A percentile compares a stretch with the other conserved stretches of the same genome.
Conservation (phyloP, 768 basidiomycete genomes). For the Boletus reticulatus region DNA sequence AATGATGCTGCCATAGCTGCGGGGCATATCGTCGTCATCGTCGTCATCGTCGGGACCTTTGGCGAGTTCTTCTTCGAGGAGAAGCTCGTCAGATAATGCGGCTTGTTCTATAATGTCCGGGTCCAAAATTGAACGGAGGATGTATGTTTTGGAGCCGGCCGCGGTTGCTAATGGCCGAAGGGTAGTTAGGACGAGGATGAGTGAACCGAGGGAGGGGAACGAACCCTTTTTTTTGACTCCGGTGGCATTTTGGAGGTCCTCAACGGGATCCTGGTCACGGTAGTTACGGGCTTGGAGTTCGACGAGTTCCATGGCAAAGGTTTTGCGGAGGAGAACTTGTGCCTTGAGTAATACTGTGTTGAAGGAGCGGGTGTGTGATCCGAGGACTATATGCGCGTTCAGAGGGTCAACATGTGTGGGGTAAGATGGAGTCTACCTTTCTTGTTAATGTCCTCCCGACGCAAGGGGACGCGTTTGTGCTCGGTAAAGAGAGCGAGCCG, state of each 20-base stretch:
- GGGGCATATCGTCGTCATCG: slow-evolving; percentile 48
- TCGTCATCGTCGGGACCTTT: slow-evolving; percentile 47
- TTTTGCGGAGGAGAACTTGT: slow-evolving; percentile 58
- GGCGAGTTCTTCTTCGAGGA: slow-evolving; percentile 47
- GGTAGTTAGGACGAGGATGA: not conserved
- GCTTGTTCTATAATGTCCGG: slow-evolving; percentile 60
- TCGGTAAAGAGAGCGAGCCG: slow-evolving; percentile 82
- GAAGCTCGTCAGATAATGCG: slow-evolving; percentile 43
- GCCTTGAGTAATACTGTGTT: slow-evolving; percentile 60
- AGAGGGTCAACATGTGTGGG: not conserved
- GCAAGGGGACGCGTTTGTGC: slow-evolving; percentile 61
- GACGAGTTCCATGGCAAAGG: slow-evolving; percentile 83
- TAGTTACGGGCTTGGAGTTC: slow-evolving; percentile 63
- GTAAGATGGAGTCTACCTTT: slow-evolving; percentile 45
- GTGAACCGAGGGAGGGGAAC: not conserved
- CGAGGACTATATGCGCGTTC: slow-evolving; percentile 38
- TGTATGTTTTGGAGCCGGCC: slow-evolving; percentile 73
- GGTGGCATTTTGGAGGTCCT: slow-evolving; percentile 49
- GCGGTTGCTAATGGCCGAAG: slow-evolving; percentile 36
- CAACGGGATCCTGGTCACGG: slow-evolving; percentile 38
- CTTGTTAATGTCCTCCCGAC: slow-evolving; percentile 84
- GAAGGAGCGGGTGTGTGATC: slow-evolving; percentile 54
- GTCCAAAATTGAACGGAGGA: slow-evolving; percentile 75
- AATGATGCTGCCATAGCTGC: slow-evolving; percentile 65
- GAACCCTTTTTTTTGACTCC: slow-evolving; percentile 69